A percentile compares a stretch with the other conserved stretches of the same genome.
Evolutionary conservation across 495 filamentous ascomycete species (phyloP).

Genomic region (Astrothelium macrocarpum): DNA sequence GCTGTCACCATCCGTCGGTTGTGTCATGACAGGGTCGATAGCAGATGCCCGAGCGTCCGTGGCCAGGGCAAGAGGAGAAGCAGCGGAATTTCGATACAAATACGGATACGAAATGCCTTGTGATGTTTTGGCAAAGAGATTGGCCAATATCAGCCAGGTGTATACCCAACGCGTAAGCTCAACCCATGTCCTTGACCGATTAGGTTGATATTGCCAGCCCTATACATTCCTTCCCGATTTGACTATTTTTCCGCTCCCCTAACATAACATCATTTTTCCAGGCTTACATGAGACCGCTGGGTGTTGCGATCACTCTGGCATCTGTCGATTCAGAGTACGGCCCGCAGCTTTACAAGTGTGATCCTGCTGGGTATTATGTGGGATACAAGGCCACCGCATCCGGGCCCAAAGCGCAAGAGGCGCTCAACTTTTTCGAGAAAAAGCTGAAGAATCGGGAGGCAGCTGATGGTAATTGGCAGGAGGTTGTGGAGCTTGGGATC

Average conservation of each 20-base stretch:
- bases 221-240: not conserved
- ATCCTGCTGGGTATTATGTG: constrained; percentile 93
- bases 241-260: constrained; percentile 12
- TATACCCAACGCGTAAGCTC: constrained; percentile 84
- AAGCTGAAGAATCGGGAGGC: constrained; percentile 99
- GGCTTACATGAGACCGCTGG: constrained; percentile 97
- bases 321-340: constrained; percentile 86
- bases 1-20: constrained; percentile 90
- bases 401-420: constrained; percentile 96
- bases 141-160: constrained; percentile 98
- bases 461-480: constrained; percentile 89
- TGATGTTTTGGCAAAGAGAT: constrained; percentile 87
- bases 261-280: constrained; percentile 30
- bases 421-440: constrained; percentile 95
- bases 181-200: not conserved
- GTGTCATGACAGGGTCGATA: constrained; percentile 97
- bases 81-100: constrained; percentile 96
- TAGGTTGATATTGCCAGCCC: not conserved
- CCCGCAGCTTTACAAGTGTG: constrained; percentile 96
- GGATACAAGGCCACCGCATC: constrained; percentile 97
- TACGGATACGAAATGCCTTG: constrained; percentile 99
- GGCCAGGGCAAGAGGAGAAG: constrained; percentile 85
- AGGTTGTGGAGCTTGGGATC: constrained; percentile 94
- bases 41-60: constrained; percentile 91
- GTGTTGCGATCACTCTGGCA: constrained; percentile 88